Conservation (phyloP, 768 basidiomycete species). For the Mycena maculata region DNA sequence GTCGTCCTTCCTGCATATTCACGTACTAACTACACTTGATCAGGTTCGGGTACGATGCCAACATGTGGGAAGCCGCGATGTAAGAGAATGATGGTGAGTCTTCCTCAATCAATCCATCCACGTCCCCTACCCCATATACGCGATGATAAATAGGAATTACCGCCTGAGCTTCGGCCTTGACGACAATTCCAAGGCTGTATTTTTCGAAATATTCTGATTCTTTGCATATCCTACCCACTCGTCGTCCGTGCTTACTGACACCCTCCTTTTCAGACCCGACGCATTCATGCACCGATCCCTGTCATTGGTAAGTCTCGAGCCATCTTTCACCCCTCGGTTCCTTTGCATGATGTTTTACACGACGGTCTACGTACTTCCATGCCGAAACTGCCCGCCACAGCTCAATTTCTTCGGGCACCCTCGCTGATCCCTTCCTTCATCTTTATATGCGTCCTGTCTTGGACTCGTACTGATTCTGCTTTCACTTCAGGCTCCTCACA, state of each 20-base stretch:
- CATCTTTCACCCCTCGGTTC: neutral
- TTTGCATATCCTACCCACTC: neutral
- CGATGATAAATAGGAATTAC: constrained; percentile 88
- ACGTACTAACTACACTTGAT: neutral
- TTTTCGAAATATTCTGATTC: constrained; percentile 67
- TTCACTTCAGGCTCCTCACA: neutral
- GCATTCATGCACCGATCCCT: constrained; percentile 43
- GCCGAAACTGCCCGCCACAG: constrained; percentile 96
- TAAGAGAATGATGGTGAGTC: constrained; percentile 8
- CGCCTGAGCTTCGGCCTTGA: constrained; percentile 80
- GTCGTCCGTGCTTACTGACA: neutral
- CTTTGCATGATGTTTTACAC: constrained; percentile 80
- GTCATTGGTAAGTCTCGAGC: constrained; percentile 48
- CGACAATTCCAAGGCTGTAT: constrained; percentile 88
- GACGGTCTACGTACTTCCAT: constrained; percentile 90
- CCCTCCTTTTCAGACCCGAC: constrained; percentile 19
- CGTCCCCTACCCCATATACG: neutral
- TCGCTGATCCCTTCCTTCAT: constrained; percentile 59
- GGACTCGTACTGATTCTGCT: neutral
- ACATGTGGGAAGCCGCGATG: neutral
- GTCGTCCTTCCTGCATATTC: neutral
- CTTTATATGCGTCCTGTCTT: neutral
- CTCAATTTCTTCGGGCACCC: constrained; percentile 85
- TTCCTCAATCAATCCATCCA: neutral
- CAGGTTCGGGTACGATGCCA: neutral